Percentiles rank a stretch among this genome's conserved stretches.
phyloP scores from a whole-genome alignment of 805 yeast genomes.

The Candida saitoana region DNA sequence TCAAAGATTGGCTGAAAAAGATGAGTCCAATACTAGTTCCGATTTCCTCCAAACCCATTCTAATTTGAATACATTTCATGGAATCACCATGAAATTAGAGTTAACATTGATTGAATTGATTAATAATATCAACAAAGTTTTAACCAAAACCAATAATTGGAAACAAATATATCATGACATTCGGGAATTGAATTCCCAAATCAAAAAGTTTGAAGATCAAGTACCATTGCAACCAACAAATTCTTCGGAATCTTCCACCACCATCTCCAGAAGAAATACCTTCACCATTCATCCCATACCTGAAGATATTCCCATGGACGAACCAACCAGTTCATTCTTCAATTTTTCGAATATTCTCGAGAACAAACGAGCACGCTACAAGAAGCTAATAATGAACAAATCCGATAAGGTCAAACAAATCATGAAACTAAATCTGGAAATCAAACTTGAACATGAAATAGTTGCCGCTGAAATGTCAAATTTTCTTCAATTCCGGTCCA shows the following conservation, averaged over 20 bases:
- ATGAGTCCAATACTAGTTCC: not conserved
- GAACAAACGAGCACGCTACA: slow-evolving; percentile 47
- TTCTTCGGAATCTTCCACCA: not conserved
- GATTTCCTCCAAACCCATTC: not conserved
- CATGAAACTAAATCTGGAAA: slow-evolving; percentile 40
- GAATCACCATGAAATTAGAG: slow-evolving; percentile 1
- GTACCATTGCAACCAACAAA: slow-evolving; percentile 2
- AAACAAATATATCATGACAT: slow-evolving; percentile 24
- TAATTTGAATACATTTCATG: not conserved
- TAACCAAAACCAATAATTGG: slow-evolving; percentile 28
- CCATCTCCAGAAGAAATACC: slow-evolving; percentile 11
- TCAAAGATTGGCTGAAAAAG: not conserved
- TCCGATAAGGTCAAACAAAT: slow-evolving; percentile 41
- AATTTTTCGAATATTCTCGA: slow-evolving; percentile 44
- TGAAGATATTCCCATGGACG: slow-evolving; percentile 13
- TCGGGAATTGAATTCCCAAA: slow-evolving; percentile 23
- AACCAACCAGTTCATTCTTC: slow-evolving; percentile 22
- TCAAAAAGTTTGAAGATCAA: slow-evolving; percentile 24
- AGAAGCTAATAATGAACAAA: slow-evolving; percentile 36
- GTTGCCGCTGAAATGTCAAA: slow-evolving; percentile 62
- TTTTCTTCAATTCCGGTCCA: slow-evolving; percentile 49
- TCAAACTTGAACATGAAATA: slow-evolving; percentile 54
- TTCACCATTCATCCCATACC: slow-evolving; percentile 12
- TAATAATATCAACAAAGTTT: slow-evolving; percentile 18
- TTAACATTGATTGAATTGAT: slow-evolving; percentile 15